Evolutionary conservation across 2,329 filamentous ascomycete species (phyloP).

Genomic region (Penicillium glabrum): DNA sequence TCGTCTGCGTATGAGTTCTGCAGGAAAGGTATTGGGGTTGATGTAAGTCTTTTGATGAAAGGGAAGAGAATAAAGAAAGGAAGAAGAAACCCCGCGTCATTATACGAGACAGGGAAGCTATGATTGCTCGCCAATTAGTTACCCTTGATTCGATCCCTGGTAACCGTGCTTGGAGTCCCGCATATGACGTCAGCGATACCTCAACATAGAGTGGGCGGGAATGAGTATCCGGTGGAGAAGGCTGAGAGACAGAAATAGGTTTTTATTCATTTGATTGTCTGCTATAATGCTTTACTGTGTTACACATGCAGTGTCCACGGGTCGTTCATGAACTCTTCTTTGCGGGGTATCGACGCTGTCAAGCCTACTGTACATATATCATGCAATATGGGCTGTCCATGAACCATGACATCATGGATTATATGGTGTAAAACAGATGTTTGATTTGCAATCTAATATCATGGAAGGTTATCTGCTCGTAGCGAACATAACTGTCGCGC

Average conservation of each 20-base stretch:
- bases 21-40: not conserved
- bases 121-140: not conserved
- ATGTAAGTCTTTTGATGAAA: not conserved
- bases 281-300: not conserved
- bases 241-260: not conserved
- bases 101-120: not conserved
- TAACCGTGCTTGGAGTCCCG: not conserved
- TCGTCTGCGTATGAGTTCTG: not conserved
- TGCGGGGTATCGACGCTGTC: conserved; percentile 1
- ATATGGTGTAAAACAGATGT: not conserved
- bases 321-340: not conserved
- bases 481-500: no score
- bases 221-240: not conserved
- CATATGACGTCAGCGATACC: conserved; percentile 19
- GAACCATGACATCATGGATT: not conserved
- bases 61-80: not conserved
- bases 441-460: no score
- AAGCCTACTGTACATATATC: not conserved
- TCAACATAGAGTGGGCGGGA: not conserved
- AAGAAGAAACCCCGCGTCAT: not conserved
- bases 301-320: not conserved
- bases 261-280: not conserved
- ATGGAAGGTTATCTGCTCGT: no score
- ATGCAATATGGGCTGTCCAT: not conserved
- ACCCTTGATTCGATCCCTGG: conserved; percentile 3